phyloP scores from a whole-genome alignment of 2,329 filamentous ascomycete genomes.

The Phoma herbarum region DNA sequence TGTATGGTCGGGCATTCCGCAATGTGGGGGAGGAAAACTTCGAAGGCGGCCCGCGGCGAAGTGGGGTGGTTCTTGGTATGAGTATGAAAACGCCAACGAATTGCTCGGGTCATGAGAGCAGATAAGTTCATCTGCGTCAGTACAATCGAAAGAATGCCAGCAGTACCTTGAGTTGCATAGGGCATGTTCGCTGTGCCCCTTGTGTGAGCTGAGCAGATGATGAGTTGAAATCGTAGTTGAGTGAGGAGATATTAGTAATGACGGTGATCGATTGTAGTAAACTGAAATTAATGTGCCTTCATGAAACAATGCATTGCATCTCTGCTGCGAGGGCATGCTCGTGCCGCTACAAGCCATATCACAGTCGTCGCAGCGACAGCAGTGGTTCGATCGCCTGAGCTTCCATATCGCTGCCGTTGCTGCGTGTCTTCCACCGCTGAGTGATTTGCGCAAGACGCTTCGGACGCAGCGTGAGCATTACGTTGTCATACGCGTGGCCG shows the following conservation, averaged over 20 bases:
- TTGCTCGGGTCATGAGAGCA: too few relatives aligned
- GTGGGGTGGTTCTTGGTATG: too few relatives aligned
- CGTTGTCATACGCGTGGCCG: slow-evolving; percentile 5
- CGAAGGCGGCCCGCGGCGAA: too few relatives aligned
- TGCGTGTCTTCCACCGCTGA: neutral
- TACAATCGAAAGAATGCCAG: neutral
- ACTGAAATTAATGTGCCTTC: neutral
- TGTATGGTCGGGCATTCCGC: neutral
- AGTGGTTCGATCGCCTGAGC: neutral
- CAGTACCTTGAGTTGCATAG: neutral
- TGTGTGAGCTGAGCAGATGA: neutral
- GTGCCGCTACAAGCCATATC: neutral
- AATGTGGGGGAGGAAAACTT: neutral
- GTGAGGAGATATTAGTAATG: neutral
- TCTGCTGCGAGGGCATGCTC: neutral
- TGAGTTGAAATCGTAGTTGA: neutral
- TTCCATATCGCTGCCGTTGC: neutral
- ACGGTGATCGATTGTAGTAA: slow-evolving; percentile 11
- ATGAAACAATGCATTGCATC: neutral
- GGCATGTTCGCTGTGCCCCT: neutral
- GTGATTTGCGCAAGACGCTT: neutral
- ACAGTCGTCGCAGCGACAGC: neutral
- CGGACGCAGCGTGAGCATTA: neutral
- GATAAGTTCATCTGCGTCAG: too few relatives aligned
- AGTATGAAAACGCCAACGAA: too few relatives aligned